phyloP scores from a whole-genome alignment of 768 basidiomycete genomes.

The Crucibulum laeve region DNA sequence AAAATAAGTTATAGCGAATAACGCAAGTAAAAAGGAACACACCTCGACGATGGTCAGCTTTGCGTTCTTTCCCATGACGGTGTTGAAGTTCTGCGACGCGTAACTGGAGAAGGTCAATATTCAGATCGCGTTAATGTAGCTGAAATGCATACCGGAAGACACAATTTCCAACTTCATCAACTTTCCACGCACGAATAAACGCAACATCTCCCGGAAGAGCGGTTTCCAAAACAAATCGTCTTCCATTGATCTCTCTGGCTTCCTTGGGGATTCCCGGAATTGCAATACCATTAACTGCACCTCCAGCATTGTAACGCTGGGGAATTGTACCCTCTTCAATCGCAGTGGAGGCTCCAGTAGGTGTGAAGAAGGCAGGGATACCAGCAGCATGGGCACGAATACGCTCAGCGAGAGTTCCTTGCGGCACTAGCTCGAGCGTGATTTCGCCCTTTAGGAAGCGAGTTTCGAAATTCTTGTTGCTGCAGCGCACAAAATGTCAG shows the following conservation, averaged over 20 bases:
- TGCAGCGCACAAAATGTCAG: constrained; percentile 18
- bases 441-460: constrained; percentile 79
- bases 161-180: constrained; percentile 86
- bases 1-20: neutral
- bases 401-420: constrained; percentile 87
- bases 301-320: constrained; percentile 72
- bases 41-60: constrained; percentile 90
- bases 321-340: constrained; percentile 79
- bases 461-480: constrained; percentile 83
- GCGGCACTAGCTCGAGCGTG: constrained; percentile 84
- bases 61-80: constrained; percentile 86
- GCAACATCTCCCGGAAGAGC: constrained; percentile 80
- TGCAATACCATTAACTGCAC: constrained; percentile 64
- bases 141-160: constrained; percentile 66
- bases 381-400: constrained; percentile 87
- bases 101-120: constrained; percentile 42
- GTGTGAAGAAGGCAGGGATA: constrained; percentile 92
- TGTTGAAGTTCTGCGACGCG: constrained; percentile 83
- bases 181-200: constrained; percentile 88
- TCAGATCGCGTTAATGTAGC: neutral
- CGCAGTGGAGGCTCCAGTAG: constrained; percentile 83
- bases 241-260: constrained; percentile 70
- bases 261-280: constrained; percentile 77
- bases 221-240: constrained; percentile 76
- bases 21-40: constrained; percentile 2